phyloP scores from a whole-genome alignment of 2,329 filamentous ascomycete species.

The Knufia petricola region DNA sequence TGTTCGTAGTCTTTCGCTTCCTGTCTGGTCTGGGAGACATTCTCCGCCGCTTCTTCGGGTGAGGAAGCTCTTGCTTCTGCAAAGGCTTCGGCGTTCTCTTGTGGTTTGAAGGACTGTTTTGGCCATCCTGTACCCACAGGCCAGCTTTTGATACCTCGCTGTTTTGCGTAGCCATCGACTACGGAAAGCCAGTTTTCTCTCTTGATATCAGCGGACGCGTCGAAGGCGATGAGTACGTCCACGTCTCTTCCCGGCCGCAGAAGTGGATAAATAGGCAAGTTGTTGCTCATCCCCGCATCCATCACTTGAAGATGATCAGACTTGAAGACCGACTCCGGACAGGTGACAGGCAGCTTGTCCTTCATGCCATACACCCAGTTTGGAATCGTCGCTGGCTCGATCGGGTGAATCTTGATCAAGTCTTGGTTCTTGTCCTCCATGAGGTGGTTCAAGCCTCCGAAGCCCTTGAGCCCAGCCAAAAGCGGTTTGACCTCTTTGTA shows the following conservation, averaged over 20 bases:
- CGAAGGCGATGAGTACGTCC: conserved; percentile 85
- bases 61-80: conserved; percentile 56
- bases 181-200: conserved; percentile 95
- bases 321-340: conserved; percentile 66
- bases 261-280: conserved; percentile 88
- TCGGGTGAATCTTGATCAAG: conserved; percentile 83
- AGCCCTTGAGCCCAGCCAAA: conserved; percentile 63
- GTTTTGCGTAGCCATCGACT: conserved; percentile 81
- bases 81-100: conserved; percentile 55
- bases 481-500: conserved; percentile 87
- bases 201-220: conserved; percentile 85
- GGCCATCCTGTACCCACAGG: conserved; percentile 94
- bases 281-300: conserved; percentile 99
- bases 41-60: conserved; percentile 51
- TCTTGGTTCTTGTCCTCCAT: conserved; percentile 76
- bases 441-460: conserved; percentile 67
- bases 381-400: conserved; percentile 81
- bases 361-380: conserved; percentile 82
- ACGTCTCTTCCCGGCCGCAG: conserved; percentile 80
- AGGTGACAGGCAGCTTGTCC: conserved; percentile 60
- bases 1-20: conserved; percentile 17
- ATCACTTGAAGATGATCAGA: conserved; percentile 69
- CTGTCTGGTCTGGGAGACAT: conserved; percentile 50
- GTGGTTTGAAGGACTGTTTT: conserved; percentile 46
- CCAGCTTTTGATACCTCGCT: conserved; percentile 89